Evolutionary conservation across 768 basidiomycete species (phyloP).

Genomic region (Amanita pallidorosea): DNA sequence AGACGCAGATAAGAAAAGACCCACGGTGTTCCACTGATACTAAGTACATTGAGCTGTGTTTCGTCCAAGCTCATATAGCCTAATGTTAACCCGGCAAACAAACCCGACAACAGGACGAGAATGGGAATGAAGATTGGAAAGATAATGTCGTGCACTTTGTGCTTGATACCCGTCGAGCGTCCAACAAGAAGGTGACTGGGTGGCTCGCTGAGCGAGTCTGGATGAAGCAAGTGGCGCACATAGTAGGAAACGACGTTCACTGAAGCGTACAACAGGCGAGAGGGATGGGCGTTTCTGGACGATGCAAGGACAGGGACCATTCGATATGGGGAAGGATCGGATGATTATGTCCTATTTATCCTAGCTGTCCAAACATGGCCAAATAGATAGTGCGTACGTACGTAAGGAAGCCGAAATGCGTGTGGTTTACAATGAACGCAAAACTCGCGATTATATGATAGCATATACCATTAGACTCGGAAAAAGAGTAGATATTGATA

Average conservation of each 20-base stretch:
- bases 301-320: constrained; percentile 33
- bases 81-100: constrained; percentile 87
- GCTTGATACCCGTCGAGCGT: constrained; percentile 20
- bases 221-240: constrained; percentile 29
- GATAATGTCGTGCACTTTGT: constrained; percentile 19
- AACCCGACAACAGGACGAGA: constrained; percentile 71
- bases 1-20: constrained; percentile 15
- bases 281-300: constrained; percentile 24
- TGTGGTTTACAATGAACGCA: background rate
- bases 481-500: background rate
- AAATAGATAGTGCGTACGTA: no score
- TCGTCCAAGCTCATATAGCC: constrained; percentile 92
- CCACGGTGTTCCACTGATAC: constrained; percentile 75
- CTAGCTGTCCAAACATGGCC: no score
- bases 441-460: background rate
- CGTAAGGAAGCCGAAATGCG: background rate
- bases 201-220: constrained; percentile 6
- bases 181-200: constrained; percentile 10
- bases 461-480: background rate
- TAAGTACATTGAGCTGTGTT: constrained; percentile 82
- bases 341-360: background rate
- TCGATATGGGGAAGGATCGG: constrained; percentile 17
- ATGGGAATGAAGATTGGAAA: constrained; percentile 64
- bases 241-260: constrained; percentile 32
- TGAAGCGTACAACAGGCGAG: constrained; percentile 34